Base-by-base conservation (phyloP, 1,284 basidiomycete species). In the Taiwanofungus camphoratus region DNA sequence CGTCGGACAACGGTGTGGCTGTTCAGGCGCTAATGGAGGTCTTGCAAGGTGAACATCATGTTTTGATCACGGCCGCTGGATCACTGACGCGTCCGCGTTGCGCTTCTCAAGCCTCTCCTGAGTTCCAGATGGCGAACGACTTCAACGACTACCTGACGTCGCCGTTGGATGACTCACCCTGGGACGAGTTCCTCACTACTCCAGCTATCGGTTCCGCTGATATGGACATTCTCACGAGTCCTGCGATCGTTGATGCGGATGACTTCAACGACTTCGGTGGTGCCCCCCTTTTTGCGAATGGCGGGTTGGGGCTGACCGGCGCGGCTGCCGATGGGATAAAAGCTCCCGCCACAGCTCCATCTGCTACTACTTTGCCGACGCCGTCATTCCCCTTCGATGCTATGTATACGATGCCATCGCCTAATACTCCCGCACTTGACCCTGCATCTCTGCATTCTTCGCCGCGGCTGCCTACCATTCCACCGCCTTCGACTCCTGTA, bases 131-230 rank as follows among this genome's bases (percentile, higher is more conserved):
- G 50, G 50, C 57, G 38, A 41, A 46, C 31, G 53, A 57, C 40
- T 59, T 59, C 55, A 54, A 45, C 49, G 64, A 66, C 43, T 74
- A 58, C 50, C 54, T 75, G 8, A 74, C 73, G 6, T 75, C 72
- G 22, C 73, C 73, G 1, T 59, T 74, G 39, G 62, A 72, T 8
- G 71, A 74, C 35, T 73, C 73, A n/a, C 79, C 79, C 3, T 65
- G 67, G 43, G 69, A 72, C 9, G 76, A 81, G 26, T 70, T 77
- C 57, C 71, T 84, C 47, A 71, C 65, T 4, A 83, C 82, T 0
- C 82, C 82, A 2, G 64, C 58, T 7, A 32, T 64, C 33, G 61
- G 52, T 4, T 64, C 65, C 16, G 52, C 74, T 36, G 66, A 58
- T 34, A 45, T 57, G 38, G 60, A 60, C 36, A 47, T 61, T 49